Conservation (phyloP, 441 rosid species). For the Populus tomentosa region DNA sequence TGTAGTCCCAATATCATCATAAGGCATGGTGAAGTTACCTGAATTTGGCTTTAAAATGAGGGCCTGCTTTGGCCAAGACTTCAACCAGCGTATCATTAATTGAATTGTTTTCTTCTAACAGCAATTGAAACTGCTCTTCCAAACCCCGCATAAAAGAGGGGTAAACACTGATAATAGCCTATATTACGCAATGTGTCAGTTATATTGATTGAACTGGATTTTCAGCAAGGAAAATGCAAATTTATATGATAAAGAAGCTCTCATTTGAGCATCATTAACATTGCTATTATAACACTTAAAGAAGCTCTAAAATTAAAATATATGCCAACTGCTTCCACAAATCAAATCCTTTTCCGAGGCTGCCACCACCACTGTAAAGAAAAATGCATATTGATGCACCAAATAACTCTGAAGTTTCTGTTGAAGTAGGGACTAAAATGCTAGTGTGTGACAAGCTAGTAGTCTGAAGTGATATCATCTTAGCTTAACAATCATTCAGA, state of each 20-base stretch:
- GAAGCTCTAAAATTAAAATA: no score
- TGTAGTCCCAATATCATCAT: neutral
- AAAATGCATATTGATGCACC: neutral
- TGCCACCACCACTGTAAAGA: neutral
- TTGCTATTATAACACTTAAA: neutral
- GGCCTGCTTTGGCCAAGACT: conserved; percentile 70
- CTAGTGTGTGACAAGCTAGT: neutral
- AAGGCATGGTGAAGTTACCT: conserved; percentile 39
- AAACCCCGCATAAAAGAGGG: conserved; percentile 79
- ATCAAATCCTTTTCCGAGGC: neutral
- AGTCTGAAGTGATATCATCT: neutral
- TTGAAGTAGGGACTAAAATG: neutral
- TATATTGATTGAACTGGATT: conserved; percentile 3
- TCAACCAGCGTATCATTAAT: conserved; percentile 47
- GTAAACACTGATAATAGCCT: conserved; percentile 67
- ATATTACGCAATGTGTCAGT: conserved; percentile 11
- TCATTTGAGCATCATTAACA: neutral
- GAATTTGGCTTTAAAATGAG: conserved; percentile 55
- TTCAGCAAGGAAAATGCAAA: neutral
- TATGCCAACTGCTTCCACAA: neutral
- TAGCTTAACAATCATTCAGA: neutral
- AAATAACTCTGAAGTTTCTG: neutral
- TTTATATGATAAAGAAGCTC: neutral
- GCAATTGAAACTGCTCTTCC: conserved; percentile 49
- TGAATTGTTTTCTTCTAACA: conserved; percentile 49